Conservation (phyloP, 1,284 basidiomycete species). For the Mycena sp. region DNA sequence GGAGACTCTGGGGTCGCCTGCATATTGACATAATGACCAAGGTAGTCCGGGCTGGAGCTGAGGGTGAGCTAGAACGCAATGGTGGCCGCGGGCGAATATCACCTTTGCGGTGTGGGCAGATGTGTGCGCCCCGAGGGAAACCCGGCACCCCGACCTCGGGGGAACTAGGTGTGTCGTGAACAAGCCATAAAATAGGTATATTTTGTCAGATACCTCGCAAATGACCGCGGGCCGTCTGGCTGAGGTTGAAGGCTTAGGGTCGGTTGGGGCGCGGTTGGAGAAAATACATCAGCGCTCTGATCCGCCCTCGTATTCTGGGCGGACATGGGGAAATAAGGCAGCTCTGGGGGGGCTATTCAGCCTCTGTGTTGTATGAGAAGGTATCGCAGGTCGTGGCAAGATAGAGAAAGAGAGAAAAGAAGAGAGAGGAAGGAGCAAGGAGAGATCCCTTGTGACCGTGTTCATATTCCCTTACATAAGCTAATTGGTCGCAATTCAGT, state of each 20-base stretch:
- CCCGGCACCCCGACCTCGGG: no score
- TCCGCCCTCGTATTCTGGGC: conserved; percentile 16
- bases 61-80: no score
- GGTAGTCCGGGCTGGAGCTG: conserved; percentile 23
- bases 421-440: not conserved
- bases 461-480: not conserved
- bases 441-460: conserved; percentile 12
- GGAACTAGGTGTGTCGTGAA: no score
- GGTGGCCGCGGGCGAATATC: conserved; percentile 19
- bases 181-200: no score
- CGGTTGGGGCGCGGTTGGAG: conserved; percentile 12
- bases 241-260: not conserved
- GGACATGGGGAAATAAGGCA: conserved; percentile 9
- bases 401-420: not conserved
- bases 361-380: not conserved
- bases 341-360: not conserved
- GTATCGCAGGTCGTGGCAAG: conserved; percentile 14
- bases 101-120: conserved; percentile 74
- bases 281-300: conserved; percentile 19
- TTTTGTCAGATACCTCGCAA: conserved; percentile 21
- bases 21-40: conserved; percentile 18
- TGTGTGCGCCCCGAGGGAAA: no score
- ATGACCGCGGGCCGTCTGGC: not conserved
- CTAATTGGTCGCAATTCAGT: conserved; percentile 13
- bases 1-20: conserved; percentile 23